Evolutionary conservation across 2,329 filamentous ascomycete genomes (phyloP).

Genomic region (Penicillium sp.): DNA sequence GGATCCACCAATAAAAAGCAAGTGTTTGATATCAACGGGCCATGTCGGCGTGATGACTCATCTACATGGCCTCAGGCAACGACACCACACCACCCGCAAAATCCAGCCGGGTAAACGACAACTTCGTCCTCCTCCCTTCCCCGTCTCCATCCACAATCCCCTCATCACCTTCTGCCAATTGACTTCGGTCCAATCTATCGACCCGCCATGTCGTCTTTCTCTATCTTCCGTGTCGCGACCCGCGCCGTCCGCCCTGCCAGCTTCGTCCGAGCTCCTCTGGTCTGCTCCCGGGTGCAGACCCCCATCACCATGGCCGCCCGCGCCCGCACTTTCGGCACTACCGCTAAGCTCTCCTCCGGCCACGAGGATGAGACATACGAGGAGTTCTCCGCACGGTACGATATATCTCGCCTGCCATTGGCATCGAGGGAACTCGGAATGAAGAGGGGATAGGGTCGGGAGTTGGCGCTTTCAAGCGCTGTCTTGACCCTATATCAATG

Average conservation of each 20-base stretch:
- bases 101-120: slow-evolving; percentile 28
- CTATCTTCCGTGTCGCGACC: slow-evolving; percentile 69
- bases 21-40: slow-evolving; percentile 25
- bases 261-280: slow-evolving; percentile 65
- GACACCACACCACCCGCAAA: slow-evolving; percentile 40
- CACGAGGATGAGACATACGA: slow-evolving; percentile 97
- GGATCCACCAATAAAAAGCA: slow-evolving; percentile 26
- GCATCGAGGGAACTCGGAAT: slow-evolving; percentile 7
- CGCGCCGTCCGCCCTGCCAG: slow-evolving; percentile 60
- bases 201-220: slow-evolving; percentile 62
- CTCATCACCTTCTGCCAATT: slow-evolving; percentile 23
- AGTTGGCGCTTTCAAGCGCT: slow-evolving; percentile 14
- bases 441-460: slow-evolving; percentile 7
- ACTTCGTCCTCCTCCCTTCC: slow-evolving; percentile 28
- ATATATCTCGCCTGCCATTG: slow-evolving; percentile 27
- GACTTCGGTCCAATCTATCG: slow-evolving; percentile 22
- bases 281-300: slow-evolving; percentile 58
- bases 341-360: slow-evolving; percentile 58
- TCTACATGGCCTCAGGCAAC: slow-evolving; percentile 28
- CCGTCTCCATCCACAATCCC: slow-evolving; percentile 22
- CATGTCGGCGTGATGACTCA: slow-evolving; percentile 25
- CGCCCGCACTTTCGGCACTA: slow-evolving; percentile 63
- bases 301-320: slow-evolving; percentile 54
- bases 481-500: slow-evolving; percentile 10
- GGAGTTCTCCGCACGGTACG: slow-evolving; percentile 96